Evolutionary conservation across 345 rosid species (phyloP), one percentile per base, ranked within the genome.

Genomic region (Cardamine occulta): DNA sequence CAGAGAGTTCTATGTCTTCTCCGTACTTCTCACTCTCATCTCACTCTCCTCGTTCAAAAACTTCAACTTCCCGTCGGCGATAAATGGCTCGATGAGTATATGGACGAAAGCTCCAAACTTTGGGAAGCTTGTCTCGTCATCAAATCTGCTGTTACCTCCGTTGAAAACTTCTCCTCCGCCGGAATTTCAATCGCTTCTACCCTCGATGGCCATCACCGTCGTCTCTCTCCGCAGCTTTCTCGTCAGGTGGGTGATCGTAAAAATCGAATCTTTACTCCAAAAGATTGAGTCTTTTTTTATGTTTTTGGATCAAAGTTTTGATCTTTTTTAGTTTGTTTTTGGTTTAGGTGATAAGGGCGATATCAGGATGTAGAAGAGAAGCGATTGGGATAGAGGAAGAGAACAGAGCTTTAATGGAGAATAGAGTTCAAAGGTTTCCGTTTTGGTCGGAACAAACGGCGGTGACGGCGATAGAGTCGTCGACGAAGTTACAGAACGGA

Each of bases 11-110:
- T 95, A 21, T 85, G 97, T 56, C 84, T 90, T 24, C 90, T 95
- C 74, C 88, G 96, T 64, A 88, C 99, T 13, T 90, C 84, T 73
- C 99, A 95, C 78, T 83, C 96, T 9, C 90, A 88, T 42, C 82
- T 95, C 63, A 93, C 91, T 63, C 79, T 86, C 58, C 89, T 95
- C 13, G 97, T 90, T 66, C 97, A 90, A 61, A 89, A 87, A 55
- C 99, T 95, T 71, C 96, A 88, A 21, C 83, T 95, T 42, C 99
- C 99, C 19, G 96, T 86, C 17, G 99, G 99, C 0, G 99, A 91
- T 15, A 95, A 92, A 84, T 95, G 99, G 99, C 97, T 95, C 0
- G 96, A 95, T 19, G 99, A 95, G 80, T 95, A 92, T 82, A 95
- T 95, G 99, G 99, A 95, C 75, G 99, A 95, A 76, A 95, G 96